Conservation (phyloP, 2,329 filamentous ascomycete species). For the Botrytis pseudocinerea region DNA sequence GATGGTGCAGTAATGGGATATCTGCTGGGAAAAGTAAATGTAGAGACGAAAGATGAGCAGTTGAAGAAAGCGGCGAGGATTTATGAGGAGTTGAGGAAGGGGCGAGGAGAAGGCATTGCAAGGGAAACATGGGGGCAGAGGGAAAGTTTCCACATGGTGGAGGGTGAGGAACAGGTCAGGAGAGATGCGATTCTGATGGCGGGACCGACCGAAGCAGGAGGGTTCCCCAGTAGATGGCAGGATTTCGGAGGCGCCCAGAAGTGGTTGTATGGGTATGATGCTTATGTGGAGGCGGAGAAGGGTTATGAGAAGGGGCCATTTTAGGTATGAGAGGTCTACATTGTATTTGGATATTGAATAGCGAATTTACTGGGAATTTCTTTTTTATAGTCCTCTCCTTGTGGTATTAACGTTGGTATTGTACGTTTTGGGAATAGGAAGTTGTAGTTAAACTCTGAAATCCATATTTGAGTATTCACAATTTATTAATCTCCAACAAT, state of each 20-base stretch:
- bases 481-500: too few species aligned
- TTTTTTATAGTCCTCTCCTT: too few species aligned
- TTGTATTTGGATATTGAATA: neutral
- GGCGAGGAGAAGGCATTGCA: slow-evolving; percentile 55
- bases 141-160: slow-evolving; percentile 52
- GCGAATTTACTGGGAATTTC: neutral
- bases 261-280: slow-evolving; percentile 67
- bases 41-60: slow-evolving; percentile 45
- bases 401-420: too few species aligned
- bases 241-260: slow-evolving; percentile 59
- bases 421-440: too few species aligned
- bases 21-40: slow-evolving; percentile 52
- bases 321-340: neutral
- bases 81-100: slow-evolving; percentile 52
- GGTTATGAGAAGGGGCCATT: slow-evolving; percentile 34
- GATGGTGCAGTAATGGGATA: slow-evolving; percentile 66
- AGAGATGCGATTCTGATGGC: slow-evolving; percentile 57
- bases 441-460: too few species aligned
- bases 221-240: slow-evolving; percentile 65
- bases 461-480: too few species aligned
- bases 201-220: slow-evolving; percentile 51
- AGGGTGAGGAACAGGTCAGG: slow-evolving; percentile 57
- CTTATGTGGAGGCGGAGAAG: slow-evolving; percentile 54
- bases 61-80: slow-evolving; percentile 48
- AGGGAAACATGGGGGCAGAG: slow-evolving; percentile 62